Evolutionary conservation across 257 asterid genomes (phyloP), one percentile per base, ranked within the genome.

Genomic region (Gardenia jasminoides): DNA sequence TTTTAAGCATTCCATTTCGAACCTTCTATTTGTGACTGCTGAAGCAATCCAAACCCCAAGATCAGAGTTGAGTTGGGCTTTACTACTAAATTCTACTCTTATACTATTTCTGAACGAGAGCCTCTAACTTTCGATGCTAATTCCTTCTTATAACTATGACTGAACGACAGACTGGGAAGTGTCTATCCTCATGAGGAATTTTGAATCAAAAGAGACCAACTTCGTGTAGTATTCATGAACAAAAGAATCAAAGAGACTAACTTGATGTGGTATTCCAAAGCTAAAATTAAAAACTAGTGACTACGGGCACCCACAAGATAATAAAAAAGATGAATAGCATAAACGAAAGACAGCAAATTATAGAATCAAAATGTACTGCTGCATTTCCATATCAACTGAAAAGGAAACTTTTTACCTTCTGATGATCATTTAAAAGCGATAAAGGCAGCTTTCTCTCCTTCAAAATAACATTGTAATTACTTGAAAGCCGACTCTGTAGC

Each of bases 361-460:
- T 6, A 9, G 15, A 61, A n/a, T 8, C 33, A 70, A 52, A 33
- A 70, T 5, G 59, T n/a, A 70, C 75, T n/a, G 6, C 48, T 44
- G 9, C 48, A 46, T 44, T 22, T 41, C 54, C 74, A 22, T 13
- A 43, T 24, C 43, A 20, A 7, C 24, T 1, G 52, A 50, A 72
- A 41, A 1, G 58, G 10, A 33, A 16, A 4, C 62, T 52, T 11
- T 36, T 6, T 78, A 96, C 99, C 99, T 93, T 92, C 80, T 86
- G 95, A 83, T 89, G 90, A 86, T 96, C 96, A 80, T 91, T 92
- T 80, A 96, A 84, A 79, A 96, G 98, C 70, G 98, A 93, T 86
- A 92, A 82, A 0, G 99, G 99, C 54, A 93, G 78, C 87, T 92
- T 96, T 82, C 97, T 91, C 72, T 92, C 97, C 90, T 96, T 93